Evolutionary conservation across 208 protist species (phyloP), one percentile per base, ranked within the genome.

Genomic region (Leishmania aethiopica): DNA sequence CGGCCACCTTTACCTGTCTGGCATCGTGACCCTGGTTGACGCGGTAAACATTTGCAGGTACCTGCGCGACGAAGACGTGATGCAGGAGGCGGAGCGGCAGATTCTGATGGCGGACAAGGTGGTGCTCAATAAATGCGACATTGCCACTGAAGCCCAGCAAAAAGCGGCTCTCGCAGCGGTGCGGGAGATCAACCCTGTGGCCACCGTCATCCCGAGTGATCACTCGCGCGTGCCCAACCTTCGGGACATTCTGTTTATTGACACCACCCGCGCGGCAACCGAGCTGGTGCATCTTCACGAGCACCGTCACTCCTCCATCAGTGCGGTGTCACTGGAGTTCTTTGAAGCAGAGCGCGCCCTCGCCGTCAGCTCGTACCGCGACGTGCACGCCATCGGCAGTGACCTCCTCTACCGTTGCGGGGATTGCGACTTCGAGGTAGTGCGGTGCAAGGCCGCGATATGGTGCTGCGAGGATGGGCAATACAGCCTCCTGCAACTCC

Each of bases 61-160:
- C 81, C 85, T 98, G 74, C 37, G 72, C 37, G 94, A 97, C 55
- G 74, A 81, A 28, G 94, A 94, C 22, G 86, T 96, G 8, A 81
- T 83, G n/a, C 77, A 80, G 51, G 96, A 97, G 73, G 93, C 92
- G n/a, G 82, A 84, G 22, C 90, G 93, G 49, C 98, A 99, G 88
- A 91, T 99, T 67, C 93, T 98, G 8, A 92, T 98, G 79, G 98
- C 98, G 6, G 97, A 99, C 84, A 90, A 94, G 74, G 89, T 99
- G 75, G 81, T 99, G 17, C 80, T 99, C n/a, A 99, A 99, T 89
- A 99, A 99, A 88, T 92, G 92, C 57, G 98, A 99, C 84, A 91
- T 98, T 51, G 80, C 90, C 59, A 89, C 84, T 11, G 89, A 71
- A n/a, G 84, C 82, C 60, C 90, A 96, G 77, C 90, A 94, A 75